phyloP scores from a whole-genome alignment of 805 yeast genomes.

The Deakozyma indianensis region DNA sequence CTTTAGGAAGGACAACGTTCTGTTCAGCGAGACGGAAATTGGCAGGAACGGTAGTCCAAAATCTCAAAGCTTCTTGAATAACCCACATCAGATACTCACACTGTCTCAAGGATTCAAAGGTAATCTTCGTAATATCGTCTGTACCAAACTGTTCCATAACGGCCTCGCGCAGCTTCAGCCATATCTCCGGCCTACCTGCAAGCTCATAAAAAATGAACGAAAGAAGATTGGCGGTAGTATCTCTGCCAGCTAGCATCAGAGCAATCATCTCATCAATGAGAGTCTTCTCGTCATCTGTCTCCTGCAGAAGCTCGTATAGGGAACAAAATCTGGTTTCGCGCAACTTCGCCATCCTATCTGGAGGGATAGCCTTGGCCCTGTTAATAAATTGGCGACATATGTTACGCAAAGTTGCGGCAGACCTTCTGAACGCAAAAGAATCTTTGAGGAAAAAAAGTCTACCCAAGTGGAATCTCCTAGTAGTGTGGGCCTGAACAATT shows the following conservation, averaged over 20 bases:
- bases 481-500: not conserved
- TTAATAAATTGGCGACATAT: slow-evolving; percentile 20
- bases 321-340: slow-evolving; percentile 26
- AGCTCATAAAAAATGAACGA: slow-evolving; percentile 27
- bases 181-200: slow-evolving; percentile 25
- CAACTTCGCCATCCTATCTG: not conserved
- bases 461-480: not conserved
- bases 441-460: not conserved
- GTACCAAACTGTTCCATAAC: slow-evolving; percentile 11
- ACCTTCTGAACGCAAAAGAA: not conserved
- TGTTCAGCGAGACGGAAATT: slow-evolving; percentile 27
- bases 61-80: slow-evolving; percentile 27
- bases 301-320: slow-evolving; percentile 29
- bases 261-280: slow-evolving; percentile 32
- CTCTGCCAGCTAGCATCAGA: slow-evolving; percentile 32
- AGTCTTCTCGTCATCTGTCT: slow-evolving; percentile 28
- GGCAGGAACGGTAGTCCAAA: slow-evolving; percentile 31
- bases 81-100: slow-evolving; percentile 29
- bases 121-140: slow-evolving; percentile 16
- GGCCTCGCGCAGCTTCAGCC: slow-evolving; percentile 20
- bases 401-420: not conserved
- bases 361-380: slow-evolving; percentile 19
- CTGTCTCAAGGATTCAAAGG: slow-evolving; percentile 28
- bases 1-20: slow-evolving; percentile 30
- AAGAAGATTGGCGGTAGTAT: slow-evolving; percentile 32